Conservation (phyloP, 1,284 basidiomycete species). For the Cystobasidiaceae sp. region DNA sequence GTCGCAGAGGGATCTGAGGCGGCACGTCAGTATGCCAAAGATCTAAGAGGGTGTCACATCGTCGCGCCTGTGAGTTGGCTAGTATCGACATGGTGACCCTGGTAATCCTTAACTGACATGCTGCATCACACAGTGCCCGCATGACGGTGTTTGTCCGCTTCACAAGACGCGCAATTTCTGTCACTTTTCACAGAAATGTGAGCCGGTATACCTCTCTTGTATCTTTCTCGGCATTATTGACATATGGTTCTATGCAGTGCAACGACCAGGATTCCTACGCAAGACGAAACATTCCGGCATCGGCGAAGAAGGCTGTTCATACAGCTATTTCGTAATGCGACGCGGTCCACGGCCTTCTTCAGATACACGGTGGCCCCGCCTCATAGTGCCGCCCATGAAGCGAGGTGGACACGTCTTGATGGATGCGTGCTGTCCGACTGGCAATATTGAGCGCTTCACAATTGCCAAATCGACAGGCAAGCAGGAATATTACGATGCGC, state of each 20-base stretch:
- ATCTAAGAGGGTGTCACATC: conserved; percentile 60
- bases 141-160: conserved; percentile 77
- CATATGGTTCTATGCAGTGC: conserved; percentile 50
- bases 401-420: conserved; percentile 87
- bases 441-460: conserved; percentile 86
- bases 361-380: conserved; percentile 67
- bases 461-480: conserved; percentile 89
- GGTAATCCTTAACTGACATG: conserved; percentile 12
- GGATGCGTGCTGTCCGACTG: conserved; percentile 78
- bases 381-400: conserved; percentile 85
- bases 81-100: too few relatives aligned
- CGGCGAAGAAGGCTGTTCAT: conserved; percentile 79
- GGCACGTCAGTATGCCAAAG: neutral
- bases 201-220: neutral
- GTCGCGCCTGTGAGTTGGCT: conserved; percentile 73
- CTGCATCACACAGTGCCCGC: conserved; percentile 65
- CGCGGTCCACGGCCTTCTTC: conserved; percentile 63
- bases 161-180: conserved; percentile 57
- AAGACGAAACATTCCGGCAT: conserved; percentile 75
- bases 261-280: conserved; percentile 76
- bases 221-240: neutral
- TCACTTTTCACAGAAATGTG: conserved; percentile 69
- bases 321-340: conserved; percentile 85
- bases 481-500: conserved; percentile 89
- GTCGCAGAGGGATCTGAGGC: conserved; percentile 13